Conservation (phyloP, 2,329 filamentous ascomycete genomes). For the Nannizziopsis arthrosporioides region DNA sequence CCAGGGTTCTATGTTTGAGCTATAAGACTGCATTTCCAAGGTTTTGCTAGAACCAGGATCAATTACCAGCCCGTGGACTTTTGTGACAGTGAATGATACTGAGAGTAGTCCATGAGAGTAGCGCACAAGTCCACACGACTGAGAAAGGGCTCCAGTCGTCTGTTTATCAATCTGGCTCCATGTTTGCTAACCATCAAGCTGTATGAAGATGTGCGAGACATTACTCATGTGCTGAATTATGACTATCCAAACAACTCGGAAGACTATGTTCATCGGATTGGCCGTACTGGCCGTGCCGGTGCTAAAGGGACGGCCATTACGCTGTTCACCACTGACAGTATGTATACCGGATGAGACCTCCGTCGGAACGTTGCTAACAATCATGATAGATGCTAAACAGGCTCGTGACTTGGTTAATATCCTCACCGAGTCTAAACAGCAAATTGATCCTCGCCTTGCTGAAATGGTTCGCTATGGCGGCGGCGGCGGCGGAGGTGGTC, state of each 20-base stretch:
- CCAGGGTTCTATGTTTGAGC: constrained; percentile 71
- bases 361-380: constrained; percentile 7
- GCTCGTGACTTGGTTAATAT: constrained; percentile 92
- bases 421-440: constrained; percentile 91
- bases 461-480: constrained; percentile 94
- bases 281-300: constrained; percentile 61
- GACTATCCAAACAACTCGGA: constrained; percentile 92
- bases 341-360: constrained; percentile 35
- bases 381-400: constrained; percentile 64
- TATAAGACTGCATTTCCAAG: constrained; percentile 65
- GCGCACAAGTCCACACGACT: constrained; percentile 51
- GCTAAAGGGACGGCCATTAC: constrained; percentile 93
- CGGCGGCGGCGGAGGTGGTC: constrained; percentile 60
- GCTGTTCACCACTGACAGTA: constrained; percentile 98
- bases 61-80: constrained; percentile 43
- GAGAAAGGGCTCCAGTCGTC: constrained; percentile 41
- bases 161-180: constrained; percentile 42
- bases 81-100: constrained; percentile 33
- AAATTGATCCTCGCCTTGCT: constrained; percentile 86
- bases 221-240: constrained; percentile 99
- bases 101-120: constrained; percentile 43
- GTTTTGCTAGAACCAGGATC: constrained; percentile 55
- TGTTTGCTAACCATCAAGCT: constrained; percentile 62
- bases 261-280: constrained; percentile 58
- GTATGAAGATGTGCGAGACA: constrained; percentile 97